Conservation (phyloP, 129 eudicot genomes). For the Flaveria bidentis region DNA sequence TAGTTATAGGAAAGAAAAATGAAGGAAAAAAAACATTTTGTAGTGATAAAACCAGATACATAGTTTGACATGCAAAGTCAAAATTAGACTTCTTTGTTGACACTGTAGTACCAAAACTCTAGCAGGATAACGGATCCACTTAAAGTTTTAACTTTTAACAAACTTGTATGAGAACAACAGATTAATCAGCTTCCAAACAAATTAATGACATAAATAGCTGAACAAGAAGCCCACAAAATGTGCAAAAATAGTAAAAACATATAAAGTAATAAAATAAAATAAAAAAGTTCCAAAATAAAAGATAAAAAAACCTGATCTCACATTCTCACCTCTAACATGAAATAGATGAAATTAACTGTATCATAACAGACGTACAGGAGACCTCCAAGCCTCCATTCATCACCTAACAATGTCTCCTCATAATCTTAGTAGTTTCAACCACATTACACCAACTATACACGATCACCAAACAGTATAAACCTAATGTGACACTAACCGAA, state of each 20-base stretch:
- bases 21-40: not conserved
- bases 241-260: conserved; percentile 19
- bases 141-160: conserved; percentile 29
- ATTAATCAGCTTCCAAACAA: conserved; percentile 15
- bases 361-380: conserved; percentile 11
- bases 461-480: conserved; percentile 22
- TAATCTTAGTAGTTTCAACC: not conserved
- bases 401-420: not conserved
- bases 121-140: conserved; percentile 30
- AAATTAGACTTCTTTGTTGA: conserved; percentile 1
- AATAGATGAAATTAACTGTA: conserved; percentile 18
- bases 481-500: not conserved
- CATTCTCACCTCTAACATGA: conserved; percentile 23
- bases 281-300: not conserved
- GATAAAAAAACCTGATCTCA: conserved; percentile 4
- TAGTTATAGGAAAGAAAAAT: not conserved
- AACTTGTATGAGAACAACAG: not conserved
- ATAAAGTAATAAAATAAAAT: not conserved
- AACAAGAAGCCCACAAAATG: conserved; percentile 22
- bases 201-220: not conserved
- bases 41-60: conserved; percentile 17
- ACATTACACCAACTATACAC: conserved; percentile 29
- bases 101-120: not conserved
- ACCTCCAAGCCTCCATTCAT: not conserved
- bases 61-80: conserved; percentile 13